Conservation (phyloP, 1,139 yeast species). For the Suhomyces wounanorum region DNA sequence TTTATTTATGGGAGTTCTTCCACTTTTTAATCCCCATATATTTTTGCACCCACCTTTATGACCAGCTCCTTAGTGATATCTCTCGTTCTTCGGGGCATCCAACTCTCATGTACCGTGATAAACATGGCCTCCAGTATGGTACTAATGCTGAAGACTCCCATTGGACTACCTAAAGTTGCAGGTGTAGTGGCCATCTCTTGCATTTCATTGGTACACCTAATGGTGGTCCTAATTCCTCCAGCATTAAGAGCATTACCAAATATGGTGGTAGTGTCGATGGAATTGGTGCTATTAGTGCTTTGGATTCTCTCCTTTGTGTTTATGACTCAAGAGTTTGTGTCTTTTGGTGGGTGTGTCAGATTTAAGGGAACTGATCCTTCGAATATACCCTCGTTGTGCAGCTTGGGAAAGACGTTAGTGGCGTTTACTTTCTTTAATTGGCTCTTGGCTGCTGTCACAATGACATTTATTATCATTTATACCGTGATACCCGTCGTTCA, state of each 20-base stretch:
- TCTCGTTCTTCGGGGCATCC: constrained; percentile 10
- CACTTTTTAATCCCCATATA: not conserved
- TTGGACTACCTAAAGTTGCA: constrained; percentile 3
- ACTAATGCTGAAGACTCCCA: constrained; percentile 2
- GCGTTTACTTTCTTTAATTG: constrained; percentile 35
- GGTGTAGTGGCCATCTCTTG: constrained; percentile 14
- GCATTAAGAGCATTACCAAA: constrained; percentile 10
- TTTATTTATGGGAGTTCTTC: not conserved
- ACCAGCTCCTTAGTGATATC: constrained; percentile 12
- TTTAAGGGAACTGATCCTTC: constrained; percentile 1
- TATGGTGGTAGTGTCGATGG: constrained; percentile 9
- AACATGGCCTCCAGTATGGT: constrained; percentile 10
- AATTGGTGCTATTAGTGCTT: constrained; percentile 10
- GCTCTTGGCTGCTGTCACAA: constrained; percentile 17
- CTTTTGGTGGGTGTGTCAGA: constrained; percentile 12
- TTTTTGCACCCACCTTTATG: constrained; percentile 12
- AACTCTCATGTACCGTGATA: constrained; percentile 11
- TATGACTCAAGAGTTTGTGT: constrained; percentile 10
- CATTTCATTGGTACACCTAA: constrained; percentile 11
- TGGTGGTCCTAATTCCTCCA: constrained; percentile 11
- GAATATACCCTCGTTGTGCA: constrained; percentile 9
- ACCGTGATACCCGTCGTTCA: constrained; percentile 12
- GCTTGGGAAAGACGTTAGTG: constrained; percentile 28
- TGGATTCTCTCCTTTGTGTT: constrained; percentile 16
- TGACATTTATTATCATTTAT: constrained; percentile 7